Conservation (phyloP, 2,329 filamentous ascomycete genomes). For the Aaosphaeria arxii region DNA sequence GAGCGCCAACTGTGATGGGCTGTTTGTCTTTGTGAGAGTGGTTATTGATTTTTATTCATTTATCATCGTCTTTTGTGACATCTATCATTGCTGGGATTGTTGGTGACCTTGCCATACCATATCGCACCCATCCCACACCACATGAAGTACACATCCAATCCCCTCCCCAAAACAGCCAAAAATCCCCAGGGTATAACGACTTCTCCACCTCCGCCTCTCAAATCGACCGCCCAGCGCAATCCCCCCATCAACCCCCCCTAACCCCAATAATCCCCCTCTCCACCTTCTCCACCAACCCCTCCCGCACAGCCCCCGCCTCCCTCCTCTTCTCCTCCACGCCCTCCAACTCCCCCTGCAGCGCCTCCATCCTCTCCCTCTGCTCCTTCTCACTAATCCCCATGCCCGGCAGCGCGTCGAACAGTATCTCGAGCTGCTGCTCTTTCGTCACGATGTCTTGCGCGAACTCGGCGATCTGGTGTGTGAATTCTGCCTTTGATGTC, state of each 20-base stretch:
- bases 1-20: too few relatives aligned
- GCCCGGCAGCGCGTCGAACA: slow-evolving; percentile 73
- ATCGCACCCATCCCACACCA: too few relatives aligned
- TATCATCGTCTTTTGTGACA: too few relatives aligned
- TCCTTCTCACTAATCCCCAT: slow-evolving; percentile 75
- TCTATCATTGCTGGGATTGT: too few relatives aligned
- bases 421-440: slow-evolving; percentile 76
- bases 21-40: too few relatives aligned
- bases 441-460: slow-evolving; percentile 74
- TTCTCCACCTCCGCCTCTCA: too few relatives aligned
- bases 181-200: too few relatives aligned
- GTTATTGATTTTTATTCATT: too few relatives aligned
- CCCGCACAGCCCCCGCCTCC: slow-evolving; percentile 41
- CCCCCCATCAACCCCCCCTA: slow-evolving; percentile 18
- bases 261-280: slow-evolving; percentile 46
- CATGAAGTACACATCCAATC: too few relatives aligned
- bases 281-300: slow-evolving; percentile 42
- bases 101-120: too few relatives aligned
- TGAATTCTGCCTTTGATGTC: slow-evolving; percentile 49
- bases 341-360: slow-evolving; percentile 43
- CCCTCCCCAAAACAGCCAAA: too few relatives aligned
- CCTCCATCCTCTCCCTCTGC: slow-evolving; percentile 61
- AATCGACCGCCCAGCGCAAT: too few relatives aligned
- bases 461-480: slow-evolving; percentile 67
- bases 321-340: slow-evolving; percentile 41